Conservation (phyloP, 169 alveolate species). For the Plasmodium fragile region DNA sequence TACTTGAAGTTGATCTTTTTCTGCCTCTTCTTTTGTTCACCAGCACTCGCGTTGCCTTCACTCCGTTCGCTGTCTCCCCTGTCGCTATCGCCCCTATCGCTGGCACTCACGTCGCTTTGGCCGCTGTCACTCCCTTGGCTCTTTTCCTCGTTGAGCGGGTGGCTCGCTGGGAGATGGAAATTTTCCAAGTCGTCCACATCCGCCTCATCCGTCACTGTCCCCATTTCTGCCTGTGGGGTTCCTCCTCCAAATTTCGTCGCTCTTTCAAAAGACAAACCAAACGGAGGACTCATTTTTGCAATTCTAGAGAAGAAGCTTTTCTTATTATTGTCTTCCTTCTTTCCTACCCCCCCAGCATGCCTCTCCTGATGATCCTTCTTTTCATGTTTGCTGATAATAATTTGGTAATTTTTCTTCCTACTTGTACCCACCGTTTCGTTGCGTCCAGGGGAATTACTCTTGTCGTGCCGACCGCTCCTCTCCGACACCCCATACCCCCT, state of each 20-base stretch:
- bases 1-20: constrained; percentile 33
- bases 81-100: background rate
- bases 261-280: background rate
- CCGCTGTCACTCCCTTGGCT: background rate
- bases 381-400: constrained; percentile 19
- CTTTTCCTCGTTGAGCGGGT: constrained; percentile 19
- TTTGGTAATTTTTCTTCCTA: background rate
- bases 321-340: background rate
- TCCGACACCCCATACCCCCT: background rate
- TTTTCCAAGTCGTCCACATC: constrained; percentile 34
- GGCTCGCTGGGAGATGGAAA: constrained; percentile 38
- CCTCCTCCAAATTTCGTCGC: background rate
- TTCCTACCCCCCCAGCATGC: background rate
- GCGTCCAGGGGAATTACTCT: background rate
- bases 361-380: background rate
- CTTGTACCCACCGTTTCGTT: background rate
- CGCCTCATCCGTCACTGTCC: background rate
- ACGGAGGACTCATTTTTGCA: background rate
- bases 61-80: background rate
- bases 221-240: background rate
- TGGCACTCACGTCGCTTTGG: background rate
- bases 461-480: background rate
- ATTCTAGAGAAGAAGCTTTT: background rate
- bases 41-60: background rate
- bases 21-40: background rate